Conservation (phyloP, 345 rosid genomes). For the Excoecaria agallocha region DNA sequence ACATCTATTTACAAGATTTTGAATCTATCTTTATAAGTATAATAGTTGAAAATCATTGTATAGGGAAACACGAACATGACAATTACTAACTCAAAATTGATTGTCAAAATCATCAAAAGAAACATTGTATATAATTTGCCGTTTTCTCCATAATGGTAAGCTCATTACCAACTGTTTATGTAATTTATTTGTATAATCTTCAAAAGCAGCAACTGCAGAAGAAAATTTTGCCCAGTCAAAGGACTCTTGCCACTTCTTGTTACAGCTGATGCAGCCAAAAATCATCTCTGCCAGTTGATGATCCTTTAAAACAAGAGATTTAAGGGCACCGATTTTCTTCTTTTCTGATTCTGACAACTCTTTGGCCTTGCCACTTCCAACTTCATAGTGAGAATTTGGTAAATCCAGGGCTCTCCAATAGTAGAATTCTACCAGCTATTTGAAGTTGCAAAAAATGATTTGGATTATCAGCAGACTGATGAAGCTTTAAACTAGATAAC, state of each 20-base stretch:
- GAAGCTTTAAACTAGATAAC: not conserved
- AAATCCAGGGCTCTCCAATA: slow-evolving; percentile 50
- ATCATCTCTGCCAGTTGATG: slow-evolving; percentile 28
- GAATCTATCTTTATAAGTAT: not conserved
- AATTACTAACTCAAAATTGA: not conserved
- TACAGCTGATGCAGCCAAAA: slow-evolving; percentile 20
- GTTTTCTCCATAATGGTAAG: slow-evolving; percentile 59
- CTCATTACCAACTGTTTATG: slow-evolving; percentile 42
- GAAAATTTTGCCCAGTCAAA: slow-evolving; percentile 43
- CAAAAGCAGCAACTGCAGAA: slow-evolving; percentile 44
- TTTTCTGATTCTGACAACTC: slow-evolving; percentile 41
- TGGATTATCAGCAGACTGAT: not conserved
- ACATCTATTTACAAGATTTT: not conserved
- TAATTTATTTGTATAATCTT: slow-evolving; percentile 44
- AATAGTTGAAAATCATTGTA: too few species aligned
- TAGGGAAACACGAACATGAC: too few species aligned
- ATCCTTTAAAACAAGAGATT: slow-evolving; percentile 41
- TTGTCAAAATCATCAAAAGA: not conserved
- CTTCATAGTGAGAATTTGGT: slow-evolving; percentile 7
- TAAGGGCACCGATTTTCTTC: slow-evolving; percentile 36
- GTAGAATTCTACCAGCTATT: slow-evolving; percentile 65
- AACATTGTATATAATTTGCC: slow-evolving; percentile 37
- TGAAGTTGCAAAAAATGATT: slow-evolving; percentile 7
- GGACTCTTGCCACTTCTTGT: slow-evolving; percentile 16
- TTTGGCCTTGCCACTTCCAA: slow-evolving; percentile 21